Evolutionary conservation across 78 protist genomes (phyloP).

Genomic region (Pigoraptor vietnamica): DNA sequence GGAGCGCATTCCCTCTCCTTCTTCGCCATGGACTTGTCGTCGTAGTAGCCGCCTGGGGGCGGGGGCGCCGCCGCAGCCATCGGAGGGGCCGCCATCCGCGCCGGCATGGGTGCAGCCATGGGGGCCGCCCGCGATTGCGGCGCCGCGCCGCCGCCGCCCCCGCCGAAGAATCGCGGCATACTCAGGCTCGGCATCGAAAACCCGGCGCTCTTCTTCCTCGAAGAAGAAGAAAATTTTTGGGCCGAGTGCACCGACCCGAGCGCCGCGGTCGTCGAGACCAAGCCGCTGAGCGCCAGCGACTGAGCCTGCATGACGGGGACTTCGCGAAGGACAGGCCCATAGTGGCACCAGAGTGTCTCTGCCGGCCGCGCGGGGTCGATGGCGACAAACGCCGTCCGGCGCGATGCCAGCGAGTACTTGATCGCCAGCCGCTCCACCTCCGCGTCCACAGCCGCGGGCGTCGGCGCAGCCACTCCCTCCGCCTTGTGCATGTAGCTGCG

Average conservation of each 20-base stretch:
- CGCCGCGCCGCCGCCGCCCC: not conserved
- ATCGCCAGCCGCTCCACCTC: conserved; percentile 33
- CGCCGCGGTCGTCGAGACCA: not conserved
- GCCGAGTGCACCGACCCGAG: not conserved
- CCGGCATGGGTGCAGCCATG: not conserved
- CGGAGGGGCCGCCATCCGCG: too few relatives aligned
- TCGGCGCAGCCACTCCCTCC: not conserved
- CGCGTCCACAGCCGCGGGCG: not conserved
- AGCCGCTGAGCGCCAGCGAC: not conserved
- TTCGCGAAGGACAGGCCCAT: not conserved
- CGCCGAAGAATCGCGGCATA: too few relatives aligned
- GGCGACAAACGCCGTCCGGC: conserved; percentile 36
- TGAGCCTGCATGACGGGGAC: not conserved
- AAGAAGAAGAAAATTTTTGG: not conserved
- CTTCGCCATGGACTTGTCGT: too few relatives aligned
- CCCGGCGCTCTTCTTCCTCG: not conserved
- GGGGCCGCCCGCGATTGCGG: not conserved
- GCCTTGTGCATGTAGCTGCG: not conserved
- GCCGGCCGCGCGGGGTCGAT: not conserved
- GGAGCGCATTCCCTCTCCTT: too few relatives aligned
- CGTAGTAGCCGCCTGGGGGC: too few relatives aligned
- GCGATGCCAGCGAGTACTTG: conserved; percentile 18
- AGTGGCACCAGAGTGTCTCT: not conserved
- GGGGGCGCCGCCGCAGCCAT: too few relatives aligned
- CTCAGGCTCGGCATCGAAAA: too few relatives aligned